A percentile compares a stretch with the other conserved stretches of the same genome.
Evolutionary conservation across 2,329 filamentous ascomycete genomes (phyloP).

Genomic region (Ophiosphaerella herpotricha): DNA sequence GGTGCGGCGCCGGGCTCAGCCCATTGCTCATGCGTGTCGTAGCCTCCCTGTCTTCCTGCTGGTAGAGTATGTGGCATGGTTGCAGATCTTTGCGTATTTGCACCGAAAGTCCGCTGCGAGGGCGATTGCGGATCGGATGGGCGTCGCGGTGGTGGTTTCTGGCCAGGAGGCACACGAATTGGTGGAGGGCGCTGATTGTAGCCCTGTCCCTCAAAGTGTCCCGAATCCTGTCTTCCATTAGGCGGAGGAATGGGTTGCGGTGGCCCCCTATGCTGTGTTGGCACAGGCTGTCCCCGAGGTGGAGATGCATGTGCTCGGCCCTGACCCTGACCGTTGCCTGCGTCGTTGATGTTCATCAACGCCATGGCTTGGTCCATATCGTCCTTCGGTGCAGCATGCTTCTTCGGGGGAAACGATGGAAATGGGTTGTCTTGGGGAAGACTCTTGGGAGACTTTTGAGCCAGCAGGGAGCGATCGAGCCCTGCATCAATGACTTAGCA

Average conservation of each 20-base stretch:
- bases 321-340: slow-evolving; percentile 19
- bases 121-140: slow-evolving; percentile 31
- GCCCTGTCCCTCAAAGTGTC: slow-evolving; percentile 37
- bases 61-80: slow-evolving; percentile 45
- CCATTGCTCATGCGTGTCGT: slow-evolving; percentile 37
- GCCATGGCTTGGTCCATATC: slow-evolving; percentile 43
- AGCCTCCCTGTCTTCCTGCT: slow-evolving; percentile 16
- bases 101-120: slow-evolving; percentile 34
- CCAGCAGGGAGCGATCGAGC: slow-evolving; percentile 35
- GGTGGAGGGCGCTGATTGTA: slow-evolving; percentile 29
- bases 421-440: slow-evolving; percentile 54
- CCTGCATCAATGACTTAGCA: slow-evolving; percentile 25
- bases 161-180: slow-evolving; percentile 17
- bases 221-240: slow-evolving; percentile 40
- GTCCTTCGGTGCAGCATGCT: slow-evolving; percentile 16
- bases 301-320: slow-evolving; percentile 20
- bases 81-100: slow-evolving; percentile 40
- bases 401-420: slow-evolving; percentile 50
- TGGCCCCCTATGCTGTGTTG: slow-evolving; percentile 27
- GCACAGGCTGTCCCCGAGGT: slow-evolving; percentile 27
- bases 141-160: slow-evolving; percentile 18
- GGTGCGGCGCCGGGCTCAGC: slow-evolving; percentile 38
- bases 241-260: slow-evolving; percentile 23
- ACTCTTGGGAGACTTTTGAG: slow-evolving; percentile 31
- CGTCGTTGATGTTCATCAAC: slow-evolving; percentile 38